Evolutionary conservation across 345 rosid genomes (phyloP).

Genomic region (Syzygium oleosum): DNA sequence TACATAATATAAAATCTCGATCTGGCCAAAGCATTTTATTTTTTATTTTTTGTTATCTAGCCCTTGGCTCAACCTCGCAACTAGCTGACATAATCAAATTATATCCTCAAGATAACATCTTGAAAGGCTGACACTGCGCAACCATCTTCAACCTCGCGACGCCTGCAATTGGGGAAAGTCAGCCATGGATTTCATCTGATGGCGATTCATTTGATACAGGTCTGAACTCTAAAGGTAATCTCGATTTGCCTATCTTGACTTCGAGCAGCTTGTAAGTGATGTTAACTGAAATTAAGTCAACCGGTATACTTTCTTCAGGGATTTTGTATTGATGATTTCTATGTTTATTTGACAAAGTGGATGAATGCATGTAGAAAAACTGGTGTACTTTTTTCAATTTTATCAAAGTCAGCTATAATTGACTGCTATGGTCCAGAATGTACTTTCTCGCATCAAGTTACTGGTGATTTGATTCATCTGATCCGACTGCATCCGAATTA

Average conservation of each 20-base stretch:
- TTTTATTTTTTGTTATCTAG: not conserved
- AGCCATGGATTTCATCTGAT: not conserved
- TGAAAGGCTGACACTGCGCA: not conserved
- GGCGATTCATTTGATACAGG: not conserved
- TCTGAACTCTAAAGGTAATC: not conserved
- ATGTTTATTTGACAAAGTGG: not conserved
- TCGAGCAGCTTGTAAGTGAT: not conserved
- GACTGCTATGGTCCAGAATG: too few relatives aligned
- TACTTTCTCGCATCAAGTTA: not conserved
- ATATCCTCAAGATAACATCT: not conserved
- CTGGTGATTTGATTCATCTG: not conserved
- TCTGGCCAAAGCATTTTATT: not conserved
- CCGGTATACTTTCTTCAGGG: not conserved
- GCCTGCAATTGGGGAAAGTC: not conserved
- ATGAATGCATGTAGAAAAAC: not conserved
- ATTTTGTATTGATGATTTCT: not conserved
- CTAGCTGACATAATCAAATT: not conserved
- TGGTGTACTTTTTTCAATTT: not conserved
- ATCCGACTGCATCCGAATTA: not conserved
- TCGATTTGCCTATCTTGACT: not conserved
- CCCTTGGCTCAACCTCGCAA: not conserved
- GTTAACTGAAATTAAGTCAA: not conserved
- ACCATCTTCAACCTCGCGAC: not conserved
- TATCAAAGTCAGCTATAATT: not conserved
- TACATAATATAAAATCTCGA: not conserved